phyloP scores from a whole-genome alignment of 1,284 basidiomycete genomes.

The Spongispora temasekensis region DNA sequence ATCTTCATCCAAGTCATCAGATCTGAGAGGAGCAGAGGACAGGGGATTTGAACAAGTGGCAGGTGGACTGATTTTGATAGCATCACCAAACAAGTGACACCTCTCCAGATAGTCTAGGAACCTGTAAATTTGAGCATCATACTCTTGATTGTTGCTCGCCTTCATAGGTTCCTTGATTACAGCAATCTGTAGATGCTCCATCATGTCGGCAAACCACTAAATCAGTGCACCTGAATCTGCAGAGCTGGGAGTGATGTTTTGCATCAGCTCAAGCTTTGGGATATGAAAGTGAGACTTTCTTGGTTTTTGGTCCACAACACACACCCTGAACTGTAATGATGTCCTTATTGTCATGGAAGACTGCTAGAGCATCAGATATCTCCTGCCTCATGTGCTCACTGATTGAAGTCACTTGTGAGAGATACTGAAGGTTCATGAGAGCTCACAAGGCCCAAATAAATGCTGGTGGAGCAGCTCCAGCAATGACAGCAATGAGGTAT shows the following conservation, averaged over 20 bases:
- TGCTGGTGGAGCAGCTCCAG: background rate
- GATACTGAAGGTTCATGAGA: slow-evolving; percentile 23
- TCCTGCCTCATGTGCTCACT: background rate
- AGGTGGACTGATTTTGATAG: background rate
- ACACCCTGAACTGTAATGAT: background rate
- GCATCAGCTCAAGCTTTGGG: background rate
- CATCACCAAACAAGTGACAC: background rate
- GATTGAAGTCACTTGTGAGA: slow-evolving; percentile 5
- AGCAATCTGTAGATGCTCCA: background rate
- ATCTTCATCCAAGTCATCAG: background rate
- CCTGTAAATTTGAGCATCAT: background rate
- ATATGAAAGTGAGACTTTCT: background rate
- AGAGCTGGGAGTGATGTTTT: background rate
- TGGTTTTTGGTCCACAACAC: background rate
- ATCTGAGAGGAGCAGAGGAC: background rate
- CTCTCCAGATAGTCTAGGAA: background rate
- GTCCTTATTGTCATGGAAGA: background rate
- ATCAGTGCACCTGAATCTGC: background rate
- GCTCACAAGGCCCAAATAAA: slow-evolving; percentile 6
- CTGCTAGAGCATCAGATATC: background rate
- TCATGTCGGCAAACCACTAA: background rate
- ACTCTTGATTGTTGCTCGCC: background rate
- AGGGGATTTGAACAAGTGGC: background rate
- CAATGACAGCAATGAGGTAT: background rate
- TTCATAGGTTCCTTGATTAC: background rate